Evolutionary conservation across 495 filamentous ascomycete genomes (phyloP), one percentile per base, ranked within the genome.

Genomic region (Podospora fimiseda): DNA sequence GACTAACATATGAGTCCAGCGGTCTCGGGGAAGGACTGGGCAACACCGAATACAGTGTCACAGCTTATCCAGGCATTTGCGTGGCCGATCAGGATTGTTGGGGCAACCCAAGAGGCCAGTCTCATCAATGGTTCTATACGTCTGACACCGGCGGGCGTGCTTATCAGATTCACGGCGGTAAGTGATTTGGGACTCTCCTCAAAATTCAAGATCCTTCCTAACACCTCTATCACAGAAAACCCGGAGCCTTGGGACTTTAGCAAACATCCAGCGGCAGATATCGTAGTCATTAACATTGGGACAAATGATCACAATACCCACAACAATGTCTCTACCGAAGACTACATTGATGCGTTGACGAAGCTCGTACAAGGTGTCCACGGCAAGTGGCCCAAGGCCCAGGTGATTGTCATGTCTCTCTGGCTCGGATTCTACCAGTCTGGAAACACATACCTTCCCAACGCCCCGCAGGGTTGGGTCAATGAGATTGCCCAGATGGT

Each of bases 231-330:
- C n/a, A n/a, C 36, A 74, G 72, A 74, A 23, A 68, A 76, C 2
- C 78, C 81, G 0, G 80, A 85, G 51, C 61, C 71, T 0, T 87
- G 80, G 79, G 76, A 83, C 56, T 84, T 86, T 48, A 66, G 62
- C 5, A 74, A 74, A 24, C 77, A 81, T 14, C 77, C 73, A n/a
- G 73, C 74, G 1, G 81, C 83, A 3, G 83, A 86, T 56, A 69
- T 89, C 8, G 83, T 84, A 11, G 56, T 87, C 53, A 84, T 87
- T 60, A 81, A 86, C 57, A 71, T 88, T 38, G 84, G 83, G 21
- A 85, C 82, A 15, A 87, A 87, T 56, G 85, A 87, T 62, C 74
- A 76, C 52, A 82, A 83, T 52, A 53, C 70, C 1, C 64, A 66
- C 14, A 87, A 86, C 61, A 79, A 84, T 38, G 75, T 85, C 44